A percentile compares a stretch with the other conserved stretches of the same genome.
These are phyloP conservation scores for Phytophthora pinifolia DNA, from an alignment of 352 stramenopile genomes.

Conservation along the genomic window DNA sequence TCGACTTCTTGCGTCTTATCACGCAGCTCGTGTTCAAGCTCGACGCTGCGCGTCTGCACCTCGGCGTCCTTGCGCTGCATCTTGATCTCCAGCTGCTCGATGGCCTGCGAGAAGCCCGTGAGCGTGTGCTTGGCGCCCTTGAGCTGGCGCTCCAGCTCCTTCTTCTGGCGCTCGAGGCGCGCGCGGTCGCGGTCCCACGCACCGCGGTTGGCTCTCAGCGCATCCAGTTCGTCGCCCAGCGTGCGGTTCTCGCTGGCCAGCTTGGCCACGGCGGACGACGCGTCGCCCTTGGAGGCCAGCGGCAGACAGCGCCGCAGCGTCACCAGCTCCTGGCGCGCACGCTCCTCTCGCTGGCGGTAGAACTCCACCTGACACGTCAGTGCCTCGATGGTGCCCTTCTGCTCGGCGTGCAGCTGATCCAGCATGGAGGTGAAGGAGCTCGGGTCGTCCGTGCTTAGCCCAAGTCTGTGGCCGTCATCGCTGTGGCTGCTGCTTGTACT, in stretches of 20 bases:
- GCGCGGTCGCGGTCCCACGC: slow-evolving; percentile 45
- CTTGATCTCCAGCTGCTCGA: slow-evolving; percentile 80
- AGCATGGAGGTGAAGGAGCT: slow-evolving; percentile 57
- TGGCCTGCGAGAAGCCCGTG: slow-evolving; percentile 58
- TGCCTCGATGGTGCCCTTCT: slow-evolving; percentile 84
- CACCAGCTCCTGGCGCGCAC: slow-evolving; percentile 61
- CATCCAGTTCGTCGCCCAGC: slow-evolving; percentile 63
- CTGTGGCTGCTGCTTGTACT: slow-evolving; percentile 14
- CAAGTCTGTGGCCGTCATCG: too few relatives aligned
- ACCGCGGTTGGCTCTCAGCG: slow-evolving; percentile 37
- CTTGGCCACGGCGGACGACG: slow-evolving; percentile 33
- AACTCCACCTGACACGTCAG: slow-evolving; percentile 76
- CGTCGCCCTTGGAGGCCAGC: slow-evolving; percentile 22
- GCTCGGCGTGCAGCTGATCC: slow-evolving; percentile 77
- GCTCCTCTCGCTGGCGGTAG: slow-evolving; percentile 74
- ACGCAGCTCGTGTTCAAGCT: slow-evolving; percentile 51
- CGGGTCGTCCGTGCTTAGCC: slow-evolving; percentile 33
- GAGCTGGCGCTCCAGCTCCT: slow-evolving; percentile 58
- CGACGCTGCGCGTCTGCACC: slow-evolving; percentile 50
- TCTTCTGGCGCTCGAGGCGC: slow-evolving; percentile 43
- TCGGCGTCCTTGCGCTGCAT: slow-evolving; percentile 73
- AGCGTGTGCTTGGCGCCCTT: slow-evolving; percentile 60
- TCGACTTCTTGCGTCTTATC: slow-evolving; percentile 46
- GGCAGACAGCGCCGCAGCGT: slow-evolving; percentile 49
- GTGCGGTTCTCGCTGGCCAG: slow-evolving; percentile 58